Evolutionary conservation across 1,284 basidiomycete genomes (phyloP), one percentile per base, ranked within the genome.

Genomic region (Pascua guehoae): DNA sequence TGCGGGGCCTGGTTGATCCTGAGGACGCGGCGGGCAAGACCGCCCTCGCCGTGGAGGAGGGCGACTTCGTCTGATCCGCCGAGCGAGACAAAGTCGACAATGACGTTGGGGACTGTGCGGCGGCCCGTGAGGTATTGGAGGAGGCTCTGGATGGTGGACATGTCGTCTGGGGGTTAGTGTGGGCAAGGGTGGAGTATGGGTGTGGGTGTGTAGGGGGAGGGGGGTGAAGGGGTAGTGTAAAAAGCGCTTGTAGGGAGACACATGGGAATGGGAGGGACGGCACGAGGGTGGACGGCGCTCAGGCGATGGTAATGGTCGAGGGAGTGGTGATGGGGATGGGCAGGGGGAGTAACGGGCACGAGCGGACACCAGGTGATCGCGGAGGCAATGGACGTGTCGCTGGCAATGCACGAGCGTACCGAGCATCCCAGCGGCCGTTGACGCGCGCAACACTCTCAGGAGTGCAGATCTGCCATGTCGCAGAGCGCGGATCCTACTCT

Each of bases 101-200:
- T 49, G 57, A 79, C 61, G 66, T 78, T 79, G 47, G 77, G 77
- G n/a, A 79, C 76, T 2, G 77, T 78, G 4, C 72, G 62, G 8
- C 77, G 67, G 24, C 66, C 67, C 2, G 77, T 79, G 38, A 78
- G 64, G 46, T 63, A 58, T 45, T 63, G 54, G 18, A 79, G 66
- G 2, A 78, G 50, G 24, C 61, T 60, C 61, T 78, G 76, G 48
- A 79, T 61, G 8, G 60, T 37, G 36, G 49, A 41, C 50, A 65
- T 66, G 62, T 79, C 77, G 58, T 69, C 75, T 74, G 41, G n/a
- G 24, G 17, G 17, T 47, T 17, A 51, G 49, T 38, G 41, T 39
- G n/a, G 24, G 46, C 18, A 38, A 24, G n/a, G 38, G 50, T 12
- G 36, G 39, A 18, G 37, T 18, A 45, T 32, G 37, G 16, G 16